Evolutionary conservation across 2,329 filamentous ascomycete species (phyloP), one percentile per base, ranked within the genome.

Genomic region (Pezicula rhizophila): DNA sequence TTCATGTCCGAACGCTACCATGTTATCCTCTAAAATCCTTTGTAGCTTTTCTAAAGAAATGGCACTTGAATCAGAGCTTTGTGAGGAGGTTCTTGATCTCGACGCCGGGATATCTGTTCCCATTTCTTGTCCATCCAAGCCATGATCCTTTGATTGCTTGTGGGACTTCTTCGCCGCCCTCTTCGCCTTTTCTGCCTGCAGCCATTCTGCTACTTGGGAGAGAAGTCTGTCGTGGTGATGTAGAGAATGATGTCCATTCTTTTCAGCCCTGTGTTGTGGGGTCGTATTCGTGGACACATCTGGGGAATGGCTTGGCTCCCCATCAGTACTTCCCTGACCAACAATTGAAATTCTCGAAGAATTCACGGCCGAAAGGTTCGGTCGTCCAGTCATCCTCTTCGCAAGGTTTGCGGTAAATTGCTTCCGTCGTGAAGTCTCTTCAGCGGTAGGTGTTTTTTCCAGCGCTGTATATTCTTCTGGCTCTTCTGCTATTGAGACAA

Each of bases 1-100:
- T 53, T 63, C 63, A 26, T 65, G 57, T 26, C 64, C 58, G 31
- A 70, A 65, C 3, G 54, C 52, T 25, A 34, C 45, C 71, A 87
- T 73, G 46, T 76, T 83, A 52, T 84, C 80, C 53, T 88, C 82
- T 8, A 92, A 68, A 46, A 97, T 96, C 46, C 77, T 78, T 66
- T 96, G 89, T 20, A 96, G 74, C 55, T 82, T 79, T 51, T 95
- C 89, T 2, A 97, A 74, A 12, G 90, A 89, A 8, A 85, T 74
- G 1, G 84, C 79, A 57, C 82, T 85, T 1, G 80, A 80, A 42
- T 88, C 80, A 0, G 85, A 86, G 50, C 76, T 74, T 31, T 81
- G 72, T 1, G 85, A 88, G 56, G 70, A 72, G 46, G 72, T 71
- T 54, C 75, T 70, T 45, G 63, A 57, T 41, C 62, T 58, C 15